A percentile compares a stretch with the other conserved stretches of the same genome.
Evolutionary conservation across 768 basidiomycete genomes (phyloP).

Genomic region (Tricholoma flavovirens): DNA sequence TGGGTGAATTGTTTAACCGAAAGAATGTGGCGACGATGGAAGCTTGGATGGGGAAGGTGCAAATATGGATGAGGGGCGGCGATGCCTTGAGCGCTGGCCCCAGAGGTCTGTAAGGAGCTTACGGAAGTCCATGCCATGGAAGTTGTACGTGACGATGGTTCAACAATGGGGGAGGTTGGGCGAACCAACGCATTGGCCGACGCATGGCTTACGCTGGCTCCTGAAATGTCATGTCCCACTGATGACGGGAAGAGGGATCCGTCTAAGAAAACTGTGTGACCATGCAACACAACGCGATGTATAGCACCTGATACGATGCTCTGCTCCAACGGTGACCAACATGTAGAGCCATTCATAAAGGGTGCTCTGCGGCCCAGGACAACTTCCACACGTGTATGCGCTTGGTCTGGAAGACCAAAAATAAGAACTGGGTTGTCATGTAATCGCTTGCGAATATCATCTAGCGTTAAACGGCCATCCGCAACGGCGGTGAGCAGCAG

Average conservation of each 20-base stretch:
- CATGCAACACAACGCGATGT: constrained; percentile 88
- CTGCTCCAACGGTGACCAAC: constrained; percentile 83
- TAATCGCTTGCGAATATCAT: constrained; percentile 75
- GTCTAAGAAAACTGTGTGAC: constrained; percentile 85
- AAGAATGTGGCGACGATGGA: constrained; percentile 90
- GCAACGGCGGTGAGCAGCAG: constrained; percentile 82
- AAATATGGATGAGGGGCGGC: constrained; percentile 35
- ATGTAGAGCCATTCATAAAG: constrained; percentile 42
- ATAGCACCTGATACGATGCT: constrained; percentile 63
- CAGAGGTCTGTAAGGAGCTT: constrained; percentile 17
- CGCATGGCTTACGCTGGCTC: constrained; percentile 44
- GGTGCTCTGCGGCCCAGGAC: constrained; percentile 71
- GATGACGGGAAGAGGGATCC: constrained; percentile 59
- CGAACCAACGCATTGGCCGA: constrained; percentile 9
- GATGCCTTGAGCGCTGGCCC: constrained; percentile 24
- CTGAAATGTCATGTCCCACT: constrained; percentile 69
- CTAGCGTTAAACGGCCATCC: constrained; percentile 71
- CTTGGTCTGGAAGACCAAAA: constrained; percentile 84
- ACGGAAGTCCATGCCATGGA: constrained; percentile 24
- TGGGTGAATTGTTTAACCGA: constrained; percentile 91
- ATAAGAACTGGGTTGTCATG: constrained; percentile 92
- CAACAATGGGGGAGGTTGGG: constrained; percentile 23
- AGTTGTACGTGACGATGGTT: constrained; percentile 16
- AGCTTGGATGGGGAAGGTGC: constrained; percentile 70
- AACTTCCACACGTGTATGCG: constrained; percentile 87